Percentiles rank a stretch among this genome's conserved stretches.
phyloP scores from a whole-genome alignment of 805 yeast genomes.

The Candida palmyrensis region DNA sequence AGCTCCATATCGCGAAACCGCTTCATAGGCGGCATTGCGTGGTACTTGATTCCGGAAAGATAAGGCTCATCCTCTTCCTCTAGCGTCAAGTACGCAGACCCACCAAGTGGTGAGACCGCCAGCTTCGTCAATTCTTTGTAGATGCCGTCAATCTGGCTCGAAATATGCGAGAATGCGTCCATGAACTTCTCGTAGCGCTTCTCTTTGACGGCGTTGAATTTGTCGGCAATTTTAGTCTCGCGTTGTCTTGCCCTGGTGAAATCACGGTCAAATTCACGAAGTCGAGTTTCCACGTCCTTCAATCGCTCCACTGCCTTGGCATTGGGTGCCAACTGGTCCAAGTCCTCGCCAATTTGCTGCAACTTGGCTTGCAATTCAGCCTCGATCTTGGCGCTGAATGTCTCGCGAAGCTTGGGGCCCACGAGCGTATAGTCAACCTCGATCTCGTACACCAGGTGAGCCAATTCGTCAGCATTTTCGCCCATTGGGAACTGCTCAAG shows the following conservation, averaged over 20 bases:
- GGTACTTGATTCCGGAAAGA: conserved; percentile 74
- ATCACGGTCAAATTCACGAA: conserved; percentile 59
- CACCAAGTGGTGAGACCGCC: conserved; percentile 72
- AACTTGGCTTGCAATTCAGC: conserved; percentile 27
- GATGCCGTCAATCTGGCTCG: conserved; percentile 63
- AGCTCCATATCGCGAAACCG: conserved; percentile 89
- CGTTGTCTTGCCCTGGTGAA: conserved; percentile 54
- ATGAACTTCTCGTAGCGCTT: conserved; percentile 61
- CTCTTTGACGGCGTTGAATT: conserved; percentile 55
- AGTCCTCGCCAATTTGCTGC: conserved; percentile 32
- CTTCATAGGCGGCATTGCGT: conserved; percentile 95
- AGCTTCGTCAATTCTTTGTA: conserved; percentile 84
- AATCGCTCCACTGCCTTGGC: conserved; percentile 74
- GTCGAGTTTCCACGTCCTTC: conserved; percentile 57
- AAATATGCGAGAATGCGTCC: conserved; percentile 71
- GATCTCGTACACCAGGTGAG: conserved; percentile 40
- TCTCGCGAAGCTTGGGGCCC: conserved; percentile 38
- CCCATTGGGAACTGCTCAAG: conserved; percentile 60
- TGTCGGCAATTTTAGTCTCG: conserved; percentile 50
- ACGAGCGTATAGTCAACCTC: conserved; percentile 52
- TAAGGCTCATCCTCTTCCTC: conserved; percentile 92
- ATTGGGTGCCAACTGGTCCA: conserved; percentile 66
- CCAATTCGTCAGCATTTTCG: conserved; percentile 36
- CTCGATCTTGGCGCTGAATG: conserved; percentile 33
- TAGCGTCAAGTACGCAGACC: conserved; percentile 83